Percentiles rank a stretch among this genome's conserved stretches.
phyloP scores from a whole-genome alignment of 495 filamentous ascomycete genomes.

The Penicillium canescens region DNA sequence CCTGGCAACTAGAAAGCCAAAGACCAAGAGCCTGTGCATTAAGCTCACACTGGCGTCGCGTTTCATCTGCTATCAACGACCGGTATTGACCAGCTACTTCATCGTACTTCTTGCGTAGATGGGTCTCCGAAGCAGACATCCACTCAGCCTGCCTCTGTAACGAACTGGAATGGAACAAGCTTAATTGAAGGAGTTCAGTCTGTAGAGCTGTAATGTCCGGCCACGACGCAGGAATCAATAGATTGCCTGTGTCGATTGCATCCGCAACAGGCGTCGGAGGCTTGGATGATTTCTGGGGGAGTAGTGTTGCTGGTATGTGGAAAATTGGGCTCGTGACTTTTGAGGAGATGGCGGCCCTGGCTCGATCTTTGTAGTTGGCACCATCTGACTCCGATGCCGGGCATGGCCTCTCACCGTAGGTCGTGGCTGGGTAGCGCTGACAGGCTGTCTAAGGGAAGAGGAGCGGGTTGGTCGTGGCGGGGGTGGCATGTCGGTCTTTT shows the following conservation, averaged over 20 bases:
- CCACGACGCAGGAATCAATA: conserved; percentile 40
- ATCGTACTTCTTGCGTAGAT: conserved; percentile 41
- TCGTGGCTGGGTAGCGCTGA: conserved; percentile 12
- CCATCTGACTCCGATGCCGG: conserved; percentile 41
- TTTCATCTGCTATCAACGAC: conserved; percentile 34
- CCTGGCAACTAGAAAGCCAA: conserved; percentile 40
- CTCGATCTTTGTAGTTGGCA: conserved; percentile 15
- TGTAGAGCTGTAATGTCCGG: conserved; percentile 65
- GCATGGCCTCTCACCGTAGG: conserved; percentile 28
- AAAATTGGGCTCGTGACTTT: conserved; percentile 55
- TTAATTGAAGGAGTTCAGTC: conserved; percentile 71
- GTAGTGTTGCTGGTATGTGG: conserved; percentile 68
- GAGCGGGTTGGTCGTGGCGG: conserved; percentile 39
- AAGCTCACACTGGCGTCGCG: conserved; percentile 36
- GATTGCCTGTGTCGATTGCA: conserved; percentile 8
- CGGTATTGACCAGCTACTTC: conserved; percentile 37
- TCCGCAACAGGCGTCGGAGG: conserved; percentile 47
- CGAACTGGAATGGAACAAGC: conserved; percentile 60
- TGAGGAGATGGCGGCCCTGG: conserved; percentile 19
- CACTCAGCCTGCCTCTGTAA: conserved; percentile 34
- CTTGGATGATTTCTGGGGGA: conserved; percentile 63
- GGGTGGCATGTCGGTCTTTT: conserved; percentile 41
- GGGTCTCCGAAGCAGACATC: conserved; percentile 32
- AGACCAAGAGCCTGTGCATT: conserved; percentile 40
- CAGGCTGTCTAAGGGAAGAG: conserved; percentile 43